Percentiles rank a stretch among this genome's conserved stretches.
Conservation (phyloP, 2,329 filamentous ascomycete genomes). For the Monilinia fructigena region DNA sequence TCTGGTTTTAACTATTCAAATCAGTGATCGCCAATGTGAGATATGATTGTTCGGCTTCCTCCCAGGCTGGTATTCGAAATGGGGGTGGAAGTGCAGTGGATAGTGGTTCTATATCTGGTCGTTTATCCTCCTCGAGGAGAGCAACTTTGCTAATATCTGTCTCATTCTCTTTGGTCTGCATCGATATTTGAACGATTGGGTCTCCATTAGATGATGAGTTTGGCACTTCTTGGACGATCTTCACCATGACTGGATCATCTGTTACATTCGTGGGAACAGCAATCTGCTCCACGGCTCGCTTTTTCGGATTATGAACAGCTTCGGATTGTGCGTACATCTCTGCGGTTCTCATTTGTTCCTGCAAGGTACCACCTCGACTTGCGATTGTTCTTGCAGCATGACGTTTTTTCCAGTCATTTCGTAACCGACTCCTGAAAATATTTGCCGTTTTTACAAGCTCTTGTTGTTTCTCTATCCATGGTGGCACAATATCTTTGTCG, state of each 20-base stretch:
- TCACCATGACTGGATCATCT: constrained; percentile 50
- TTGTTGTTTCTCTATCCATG: constrained; percentile 99
- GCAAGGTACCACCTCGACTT: constrained; percentile 70
- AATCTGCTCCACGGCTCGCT: constrained; percentile 48
- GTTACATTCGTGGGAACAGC: constrained; percentile 49
- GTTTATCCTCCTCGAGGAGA: constrained; percentile 15
- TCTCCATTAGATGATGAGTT: constrained; percentile 25
- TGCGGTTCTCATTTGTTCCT: constrained; percentile 70
- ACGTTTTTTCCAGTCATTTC: constrained; percentile 78
- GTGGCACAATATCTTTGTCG: constrained; percentile 89
- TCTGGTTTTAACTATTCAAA: constrained; percentile 73
- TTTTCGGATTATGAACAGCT: constrained; percentile 58
- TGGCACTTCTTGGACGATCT: constrained; percentile 44
- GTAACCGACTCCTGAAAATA: constrained; percentile 70
- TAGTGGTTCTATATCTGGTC: constrained; percentile 26
- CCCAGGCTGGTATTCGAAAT: constrained; percentile 78
- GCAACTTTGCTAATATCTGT: constrained; percentile 12
- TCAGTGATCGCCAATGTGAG: constrained; percentile 72
- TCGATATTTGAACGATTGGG: constrained; percentile 26
- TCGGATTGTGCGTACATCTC: constrained; percentile 76
- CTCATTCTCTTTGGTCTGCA: constrained; percentile 27
- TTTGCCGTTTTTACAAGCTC: constrained; percentile 70
- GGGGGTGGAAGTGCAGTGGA: constrained; percentile 49
- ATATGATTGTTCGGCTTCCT: constrained; percentile 70
- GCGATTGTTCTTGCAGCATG: constrained; percentile 79